phyloP scores from a whole-genome alignment of 176 grass and related monocot genomes.

The Alloteropsis semialata region DNA sequence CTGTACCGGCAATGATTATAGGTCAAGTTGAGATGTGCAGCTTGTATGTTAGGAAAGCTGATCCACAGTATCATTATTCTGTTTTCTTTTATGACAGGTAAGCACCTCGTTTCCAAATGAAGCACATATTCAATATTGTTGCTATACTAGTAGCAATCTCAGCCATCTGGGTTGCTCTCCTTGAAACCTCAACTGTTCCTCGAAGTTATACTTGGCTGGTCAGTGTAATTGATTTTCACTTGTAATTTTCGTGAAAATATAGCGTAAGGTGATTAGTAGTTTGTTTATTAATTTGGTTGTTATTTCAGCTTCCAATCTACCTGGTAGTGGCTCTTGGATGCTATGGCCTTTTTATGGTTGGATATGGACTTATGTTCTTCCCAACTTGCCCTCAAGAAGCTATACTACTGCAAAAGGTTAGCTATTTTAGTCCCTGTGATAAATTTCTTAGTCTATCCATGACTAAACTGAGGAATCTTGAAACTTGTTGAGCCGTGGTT shows the following conservation, averaged over 20 bases:
- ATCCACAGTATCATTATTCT: not conserved
- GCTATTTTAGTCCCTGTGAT: not conserved
- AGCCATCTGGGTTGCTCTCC: constrained; percentile 57
- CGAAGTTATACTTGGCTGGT: constrained; percentile 83
- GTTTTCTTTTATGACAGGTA: constrained; percentile 8
- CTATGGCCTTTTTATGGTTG: constrained; percentile 95
- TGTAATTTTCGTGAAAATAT: not conserved
- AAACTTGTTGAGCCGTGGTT: not conserved
- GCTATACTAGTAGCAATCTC: constrained; percentile 54
- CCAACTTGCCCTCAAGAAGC: constrained; percentile 88
- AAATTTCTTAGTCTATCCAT: not conserved
- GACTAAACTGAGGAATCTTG: not conserved
- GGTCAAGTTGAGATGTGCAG: not conserved
- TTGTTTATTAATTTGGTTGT: not conserved
- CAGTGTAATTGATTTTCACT: constrained; percentile 18
- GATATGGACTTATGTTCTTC: constrained; percentile 89
- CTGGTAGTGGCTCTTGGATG: constrained; percentile 74
- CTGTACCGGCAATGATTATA: not conserved
- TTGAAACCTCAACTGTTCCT: constrained; percentile 63
- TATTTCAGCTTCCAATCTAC: constrained; percentile 83
- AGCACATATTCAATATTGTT: constrained; percentile 58
- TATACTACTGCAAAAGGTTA: constrained; percentile 77
- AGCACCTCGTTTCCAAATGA: not conserved
- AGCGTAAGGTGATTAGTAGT: not conserved
- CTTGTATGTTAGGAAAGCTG: not conserved